Evolutionary conservation across 1,284 basidiomycete species (phyloP).

Genomic region (Marasmius tenuissimus): DNA sequence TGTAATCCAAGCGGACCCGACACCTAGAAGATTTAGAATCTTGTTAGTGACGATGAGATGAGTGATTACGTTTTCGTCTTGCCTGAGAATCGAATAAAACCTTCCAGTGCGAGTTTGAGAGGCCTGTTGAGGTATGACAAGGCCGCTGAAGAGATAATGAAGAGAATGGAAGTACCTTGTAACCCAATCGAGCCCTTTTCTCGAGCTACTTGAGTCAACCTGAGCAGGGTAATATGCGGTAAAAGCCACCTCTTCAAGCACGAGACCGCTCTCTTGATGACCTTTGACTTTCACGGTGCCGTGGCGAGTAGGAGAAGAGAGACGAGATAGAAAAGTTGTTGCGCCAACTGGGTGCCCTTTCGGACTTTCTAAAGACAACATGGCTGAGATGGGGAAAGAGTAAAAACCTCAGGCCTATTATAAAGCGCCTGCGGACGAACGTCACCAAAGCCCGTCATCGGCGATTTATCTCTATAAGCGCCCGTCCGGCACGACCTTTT

Average conservation of each 20-base stretch:
- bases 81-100: conserved; percentile 12
- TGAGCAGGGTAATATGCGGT: conserved; percentile 61
- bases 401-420: background rate
- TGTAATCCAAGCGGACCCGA: conserved; percentile 44
- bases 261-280: conserved; percentile 37
- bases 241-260: conserved; percentile 56
- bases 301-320: conserved; percentile 35
- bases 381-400: conserved; percentile 3
- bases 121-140: conserved; percentile 6
- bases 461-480: no score
- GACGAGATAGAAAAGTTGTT: conserved; percentile 48
- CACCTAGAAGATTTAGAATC: background rate
- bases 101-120: conserved; percentile 6
- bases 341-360: conserved; percentile 54
- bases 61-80: background rate
- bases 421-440: background rate
- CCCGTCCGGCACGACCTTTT: no score
- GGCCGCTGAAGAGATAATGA: background rate
- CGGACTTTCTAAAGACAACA: conserved; percentile 45
- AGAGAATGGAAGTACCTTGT: conserved; percentile 34
- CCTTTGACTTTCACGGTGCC: conserved; percentile 40
- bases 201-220: conserved; percentile 20
- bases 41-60: background rate
- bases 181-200: conserved; percentile 52
- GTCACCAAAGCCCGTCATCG: no score